Evolutionary conservation across 345 rosid species (phyloP), one percentile per base, ranked within the genome.

Genomic region (Mercurialis annua): DNA sequence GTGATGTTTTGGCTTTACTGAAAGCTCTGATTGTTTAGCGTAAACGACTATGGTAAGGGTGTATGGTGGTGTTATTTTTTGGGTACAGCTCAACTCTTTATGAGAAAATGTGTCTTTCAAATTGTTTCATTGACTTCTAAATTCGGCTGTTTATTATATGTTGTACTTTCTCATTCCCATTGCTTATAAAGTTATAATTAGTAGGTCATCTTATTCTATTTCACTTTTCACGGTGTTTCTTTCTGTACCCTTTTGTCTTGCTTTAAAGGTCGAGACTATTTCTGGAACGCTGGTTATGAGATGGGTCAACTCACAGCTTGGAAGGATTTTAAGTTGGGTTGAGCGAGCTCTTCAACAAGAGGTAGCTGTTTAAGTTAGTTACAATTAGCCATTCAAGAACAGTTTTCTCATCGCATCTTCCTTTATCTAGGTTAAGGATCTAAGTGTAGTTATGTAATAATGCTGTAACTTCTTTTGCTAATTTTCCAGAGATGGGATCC

Each of bases 281-380:
- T 91, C 99, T 77, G 99, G 99, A 70, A 91, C 94, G 54, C 75
- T 94, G 78, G 96, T 91, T 44, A 74, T 94, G 87, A 83, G 97
- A 69, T 94, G 99, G 99, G 78, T 94, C 72, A 94, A 94, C 81
- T 71, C 96, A 46, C 97, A 94, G 82, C 86, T 94, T 24, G 96
- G 84, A 71, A 81, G 95, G 82, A 84, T 94, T 74, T 83, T 88
- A 67, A 72, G 90, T 65, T 94, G 99, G 97, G 95, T 91, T 77
- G 96, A 94, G 71, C 90, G 99, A 62, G 86, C 99, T 63, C 80
- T 82, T 78, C 97, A 86, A 79, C 96, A 86, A 75, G 99, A 94
- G 99, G 99, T 87, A 77, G 65, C 11, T 29, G 31, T 4, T 26
- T 17, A 42, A 63, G 2, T 56, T 64, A 30, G 46, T 27, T 61